Evolutionary conservation across 2,329 filamentous ascomycete genomes (phyloP).

Genomic region (Scolecobasidium constrictum): DNA sequence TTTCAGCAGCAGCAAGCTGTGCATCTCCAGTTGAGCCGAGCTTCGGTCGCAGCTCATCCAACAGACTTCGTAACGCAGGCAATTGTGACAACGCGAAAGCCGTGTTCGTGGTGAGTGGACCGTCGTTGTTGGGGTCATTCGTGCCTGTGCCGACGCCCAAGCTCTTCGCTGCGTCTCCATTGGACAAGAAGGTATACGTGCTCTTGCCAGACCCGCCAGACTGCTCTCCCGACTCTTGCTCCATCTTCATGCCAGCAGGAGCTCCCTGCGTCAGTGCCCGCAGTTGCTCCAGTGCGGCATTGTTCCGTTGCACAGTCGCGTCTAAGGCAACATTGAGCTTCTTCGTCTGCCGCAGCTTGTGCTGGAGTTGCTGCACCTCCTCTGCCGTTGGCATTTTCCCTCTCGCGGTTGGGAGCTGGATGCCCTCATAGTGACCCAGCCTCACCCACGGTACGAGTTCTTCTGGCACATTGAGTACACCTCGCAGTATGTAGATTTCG

Average conservation of each 20-base stretch:
- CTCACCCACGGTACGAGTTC: constrained; percentile 68
- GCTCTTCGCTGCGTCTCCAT: constrained; percentile 33
- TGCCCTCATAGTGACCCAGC: constrained; percentile 70
- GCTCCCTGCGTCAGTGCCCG: constrained; percentile 37
- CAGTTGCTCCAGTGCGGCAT: constrained; percentile 56
- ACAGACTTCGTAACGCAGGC: constrained; percentile 61
- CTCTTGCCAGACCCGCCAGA: constrained; percentile 1
- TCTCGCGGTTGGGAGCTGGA: neutral
- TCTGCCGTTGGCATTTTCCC: constrained; percentile 48
- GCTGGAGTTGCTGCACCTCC: constrained; percentile 59
- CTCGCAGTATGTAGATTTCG: constrained; percentile 75
- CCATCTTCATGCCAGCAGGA: constrained; percentile 11
- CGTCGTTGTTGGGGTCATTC: constrained; percentile 12
- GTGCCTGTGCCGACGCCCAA: constrained; percentile 32
- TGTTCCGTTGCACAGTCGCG: constrained; percentile 62
- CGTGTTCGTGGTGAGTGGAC: constrained; percentile 55
- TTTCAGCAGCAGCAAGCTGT: constrained; percentile 20
- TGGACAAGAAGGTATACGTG: constrained; percentile 47
- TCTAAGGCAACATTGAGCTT: constrained; percentile 60
- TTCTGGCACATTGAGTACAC: constrained; percentile 44
- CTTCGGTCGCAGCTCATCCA: constrained; percentile 57
- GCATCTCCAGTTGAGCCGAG: constrained; percentile 35
- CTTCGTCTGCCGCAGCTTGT: constrained; percentile 67
- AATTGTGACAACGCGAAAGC: constrained; percentile 76
- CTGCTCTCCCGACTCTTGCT: constrained; percentile 14